phyloP scores from a whole-genome alignment of 176 grass and related monocot genomes.

The Melocanna baccifera region DNA sequence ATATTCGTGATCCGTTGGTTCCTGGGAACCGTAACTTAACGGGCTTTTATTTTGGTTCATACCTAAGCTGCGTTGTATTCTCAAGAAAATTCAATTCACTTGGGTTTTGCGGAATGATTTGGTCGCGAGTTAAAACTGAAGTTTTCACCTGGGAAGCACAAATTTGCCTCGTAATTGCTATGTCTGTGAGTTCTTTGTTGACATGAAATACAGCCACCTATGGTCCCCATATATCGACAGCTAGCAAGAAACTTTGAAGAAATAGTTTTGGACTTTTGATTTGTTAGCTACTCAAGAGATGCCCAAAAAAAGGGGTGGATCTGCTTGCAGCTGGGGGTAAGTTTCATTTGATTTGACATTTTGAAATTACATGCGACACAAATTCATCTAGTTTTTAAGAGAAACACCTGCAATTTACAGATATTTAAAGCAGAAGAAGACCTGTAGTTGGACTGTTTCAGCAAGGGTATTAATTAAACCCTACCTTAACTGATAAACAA shows the following conservation, averaged over 20 bases:
- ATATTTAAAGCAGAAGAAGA: neutral
- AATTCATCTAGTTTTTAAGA: neutral
- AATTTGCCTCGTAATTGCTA: neutral
- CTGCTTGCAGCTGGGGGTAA: neutral
- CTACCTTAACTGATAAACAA: neutral
- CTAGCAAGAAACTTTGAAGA: neutral
- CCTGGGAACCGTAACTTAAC: neutral
- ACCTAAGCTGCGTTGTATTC: neutral
- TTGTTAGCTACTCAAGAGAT: neutral
- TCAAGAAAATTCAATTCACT: neutral
- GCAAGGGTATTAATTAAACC: neutral
- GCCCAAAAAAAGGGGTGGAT: neutral
- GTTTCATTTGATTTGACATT: neutral
- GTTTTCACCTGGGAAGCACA: neutral
- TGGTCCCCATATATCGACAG: neutral
- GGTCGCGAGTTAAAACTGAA: neutral
- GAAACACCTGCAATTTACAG: neutral
- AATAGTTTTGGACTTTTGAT: neutral
- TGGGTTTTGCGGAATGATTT: neutral
- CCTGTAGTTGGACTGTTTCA: neutral
- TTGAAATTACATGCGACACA: neutral
- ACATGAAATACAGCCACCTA: neutral
- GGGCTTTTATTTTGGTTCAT: neutral
- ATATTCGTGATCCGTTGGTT: neutral
- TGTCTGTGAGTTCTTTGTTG: neutral